Evolutionary conservation across 2,329 filamentous ascomycete species (phyloP).

Genomic region (Anthostomella pinea): DNA sequence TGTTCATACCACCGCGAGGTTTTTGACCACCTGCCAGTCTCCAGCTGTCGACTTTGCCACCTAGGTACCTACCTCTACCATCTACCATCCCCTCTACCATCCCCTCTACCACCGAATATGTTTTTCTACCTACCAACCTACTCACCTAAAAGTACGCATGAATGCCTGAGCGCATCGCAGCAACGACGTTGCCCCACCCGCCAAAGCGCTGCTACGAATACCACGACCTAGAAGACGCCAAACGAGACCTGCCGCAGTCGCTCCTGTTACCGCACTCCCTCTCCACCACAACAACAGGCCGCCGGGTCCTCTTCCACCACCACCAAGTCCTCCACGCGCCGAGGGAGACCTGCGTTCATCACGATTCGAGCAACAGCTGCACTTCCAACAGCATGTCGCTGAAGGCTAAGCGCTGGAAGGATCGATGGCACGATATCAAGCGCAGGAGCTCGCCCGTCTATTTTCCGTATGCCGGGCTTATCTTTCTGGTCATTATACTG

Average conservation of each 20-base stretch:
- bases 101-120: too few species aligned
- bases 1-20: too few species aligned
- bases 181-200: too few species aligned
- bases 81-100: too few species aligned
- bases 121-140: too few species aligned
- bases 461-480: conserved; percentile 16
- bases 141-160: too few species aligned
- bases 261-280: conserved; percentile 16
- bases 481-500: conserved; percentile 15
- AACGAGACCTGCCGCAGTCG: conserved; percentile 11
- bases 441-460: conserved; percentile 6
- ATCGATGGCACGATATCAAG: conserved; percentile 14
- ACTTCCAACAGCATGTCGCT: conserved; percentile 7
- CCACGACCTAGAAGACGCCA: conserved; percentile 5
- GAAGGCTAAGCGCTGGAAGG: conserved; percentile 8
- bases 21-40: too few species aligned
- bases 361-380: not conserved
- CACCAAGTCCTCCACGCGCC: conserved; percentile 11
- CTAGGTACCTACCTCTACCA: too few species aligned
- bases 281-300: conserved; percentile 5
- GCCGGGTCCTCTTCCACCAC: conserved; percentile 16
- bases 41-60: too few species aligned
- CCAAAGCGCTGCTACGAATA: not conserved
- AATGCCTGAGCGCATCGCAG: too few species aligned
- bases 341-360: conserved; percentile 1